These are phyloP conservation scores for Amanita thiersii DNA, from an alignment of 768 basidiomycete genomes.

Conservation along the genomic window DNA sequence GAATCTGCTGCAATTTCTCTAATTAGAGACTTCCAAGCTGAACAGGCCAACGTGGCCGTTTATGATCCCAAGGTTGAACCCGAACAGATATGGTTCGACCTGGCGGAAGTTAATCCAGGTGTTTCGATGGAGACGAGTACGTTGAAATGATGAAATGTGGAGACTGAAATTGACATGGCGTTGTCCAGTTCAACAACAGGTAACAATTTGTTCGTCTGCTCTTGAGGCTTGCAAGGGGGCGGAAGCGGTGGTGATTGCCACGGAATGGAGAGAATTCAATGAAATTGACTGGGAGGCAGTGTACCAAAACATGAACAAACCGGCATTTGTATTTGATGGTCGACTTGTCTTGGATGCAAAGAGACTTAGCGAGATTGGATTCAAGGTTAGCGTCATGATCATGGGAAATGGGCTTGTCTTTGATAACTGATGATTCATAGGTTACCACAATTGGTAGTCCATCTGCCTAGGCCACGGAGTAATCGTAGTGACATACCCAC, in stretches of 20 bases:
- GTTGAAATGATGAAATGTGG: conserved; percentile 21
- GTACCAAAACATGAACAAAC: conserved; percentile 88
- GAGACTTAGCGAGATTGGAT: conserved; percentile 78
- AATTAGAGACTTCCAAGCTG: conserved; percentile 87
- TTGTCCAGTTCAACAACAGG: conserved; percentile 73
- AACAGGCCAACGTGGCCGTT: conserved; percentile 78
- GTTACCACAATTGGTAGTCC: conserved; percentile 9
- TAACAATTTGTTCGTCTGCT: conserved; percentile 69
- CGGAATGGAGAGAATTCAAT: conserved; percentile 97
- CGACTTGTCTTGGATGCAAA: conserved; percentile 80
- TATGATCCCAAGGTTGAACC: conserved; percentile 90
- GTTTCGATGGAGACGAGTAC: conserved; percentile 58
- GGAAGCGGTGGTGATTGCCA: conserved; percentile 93
- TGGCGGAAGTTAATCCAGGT: conserved; percentile 59
- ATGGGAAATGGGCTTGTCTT: not conserved
- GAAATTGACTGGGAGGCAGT: conserved; percentile 86
- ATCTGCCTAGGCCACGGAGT: not conserved
- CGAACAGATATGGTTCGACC: conserved; percentile 81
- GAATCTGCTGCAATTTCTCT: conserved; percentile 95
- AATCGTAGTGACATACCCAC: not conserved
- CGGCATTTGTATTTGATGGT: conserved; percentile 97
- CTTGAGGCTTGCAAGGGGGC: conserved; percentile 83
- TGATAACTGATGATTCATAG: not conserved
- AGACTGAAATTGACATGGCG: not conserved
- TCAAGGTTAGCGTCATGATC: conserved; percentile 48